Base-by-base conservation (phyloP, 1,284 basidiomycete genomes). In the Xanthoconium separans region DNA sequence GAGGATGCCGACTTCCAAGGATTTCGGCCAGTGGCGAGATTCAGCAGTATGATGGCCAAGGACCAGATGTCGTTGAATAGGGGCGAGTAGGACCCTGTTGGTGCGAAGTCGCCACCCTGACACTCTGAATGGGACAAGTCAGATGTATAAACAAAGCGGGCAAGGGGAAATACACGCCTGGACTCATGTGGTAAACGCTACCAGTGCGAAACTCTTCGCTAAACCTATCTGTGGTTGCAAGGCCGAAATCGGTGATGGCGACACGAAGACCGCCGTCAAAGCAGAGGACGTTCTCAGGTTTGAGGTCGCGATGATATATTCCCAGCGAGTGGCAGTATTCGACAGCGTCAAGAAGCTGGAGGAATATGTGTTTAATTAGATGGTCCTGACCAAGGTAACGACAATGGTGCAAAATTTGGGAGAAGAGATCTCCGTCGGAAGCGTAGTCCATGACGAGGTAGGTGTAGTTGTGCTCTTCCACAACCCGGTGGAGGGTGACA, bases 201-300 rank as follows among this genome's bases (percentile, higher is more conserved):
- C 96, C 96, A 51, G 94, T 97, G 59, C 95, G 89, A 77, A 97
- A 98, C 73, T 98, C 96, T 54, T 85, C 83, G 65, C 91, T 95
- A 60, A 83, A 75, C 66, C 84, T 84, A 60, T 98, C 94, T 37
- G 89, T 91, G 2, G 96, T 99, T 15, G 96, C 96, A 34, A 98
- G 84, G 42, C 97, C 96, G 72, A 99, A 99, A 75, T 99, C 97
- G 51, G 95, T 95, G 66, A 99, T 83, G 59, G 92, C 86, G 55
- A 98, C 84, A 58, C 84, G 83, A 61, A 87, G 80, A 58, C 95
- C 95, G 67, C 76, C 80, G 58, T 88, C 84, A 70, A 78, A 91
- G 74, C 94, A 97, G 58, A 99, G 79, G 61, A 99, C 89, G 74
- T 99, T 99, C 76, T 98, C 97, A 27, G 96, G 96, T 78, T 98